phyloP scores from a whole-genome alignment of 1,284 basidiomycete genomes.

The Leccinum subspadiceum region DNA sequence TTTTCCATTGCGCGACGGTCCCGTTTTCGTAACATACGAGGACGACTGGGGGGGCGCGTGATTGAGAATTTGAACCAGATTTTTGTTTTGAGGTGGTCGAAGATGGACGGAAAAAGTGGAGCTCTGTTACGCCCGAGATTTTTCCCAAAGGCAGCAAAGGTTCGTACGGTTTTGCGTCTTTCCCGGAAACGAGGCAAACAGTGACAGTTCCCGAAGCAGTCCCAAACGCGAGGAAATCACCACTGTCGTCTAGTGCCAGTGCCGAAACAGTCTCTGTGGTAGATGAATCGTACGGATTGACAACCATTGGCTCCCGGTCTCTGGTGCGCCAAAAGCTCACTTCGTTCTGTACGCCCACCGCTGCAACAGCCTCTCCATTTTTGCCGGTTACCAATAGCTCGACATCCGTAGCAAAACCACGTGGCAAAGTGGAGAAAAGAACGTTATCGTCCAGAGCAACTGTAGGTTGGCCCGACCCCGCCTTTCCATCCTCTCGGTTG shows the following conservation, averaged over 20 bases:
- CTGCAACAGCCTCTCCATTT: constrained; percentile 62
- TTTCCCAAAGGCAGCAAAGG: constrained; percentile 40
- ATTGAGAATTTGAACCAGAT: constrained; percentile 33
- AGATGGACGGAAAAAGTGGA: constrained; percentile 37
- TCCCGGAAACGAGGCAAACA: constrained; percentile 51
- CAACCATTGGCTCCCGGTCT: constrained; percentile 38
- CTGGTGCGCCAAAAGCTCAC: constrained; percentile 63
- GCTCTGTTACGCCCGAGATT: constrained; percentile 23
- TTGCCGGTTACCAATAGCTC: constrained; percentile 74
- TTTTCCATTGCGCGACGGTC: constrained; percentile 51
- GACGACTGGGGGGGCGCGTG: constrained; percentile 35
- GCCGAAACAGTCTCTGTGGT: constrained; percentile 51
- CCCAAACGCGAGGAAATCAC: constrained; percentile 60
- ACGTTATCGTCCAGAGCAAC: constrained; percentile 46
- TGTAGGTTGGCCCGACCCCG: constrained; percentile 33
- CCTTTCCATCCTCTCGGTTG: constrained; percentile 49
- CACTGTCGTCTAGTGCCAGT: constrained; percentile 56
- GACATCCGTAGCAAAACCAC: constrained; percentile 77
- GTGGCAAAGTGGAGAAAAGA: constrained; percentile 69
- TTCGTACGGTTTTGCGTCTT: constrained; percentile 40
- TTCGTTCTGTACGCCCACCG: constrained; percentile 78
- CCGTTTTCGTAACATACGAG: constrained; percentile 62
- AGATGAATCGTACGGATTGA: constrained; percentile 39
- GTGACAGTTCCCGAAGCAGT: constrained; percentile 60
- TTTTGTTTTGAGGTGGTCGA: constrained; percentile 20